Evolutionary conservation across 306 rosid genomes (phyloP).

Genomic region (Vigna nakashimae): DNA sequence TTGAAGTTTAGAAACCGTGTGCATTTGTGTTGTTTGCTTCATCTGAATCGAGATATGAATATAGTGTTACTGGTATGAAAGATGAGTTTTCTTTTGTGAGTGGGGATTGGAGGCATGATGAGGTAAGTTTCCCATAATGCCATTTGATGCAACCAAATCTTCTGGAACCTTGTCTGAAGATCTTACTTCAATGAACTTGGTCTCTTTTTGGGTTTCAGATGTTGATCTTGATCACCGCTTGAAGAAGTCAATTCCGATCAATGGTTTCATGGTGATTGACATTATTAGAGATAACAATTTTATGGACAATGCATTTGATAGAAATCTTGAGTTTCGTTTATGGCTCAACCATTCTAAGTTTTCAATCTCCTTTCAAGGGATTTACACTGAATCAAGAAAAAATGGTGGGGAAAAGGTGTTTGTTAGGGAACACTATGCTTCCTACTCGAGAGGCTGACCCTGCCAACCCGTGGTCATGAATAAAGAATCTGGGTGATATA

Average conservation of each 20-base stretch:
- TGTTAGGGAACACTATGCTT: conserved; percentile 78
- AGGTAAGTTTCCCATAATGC: conserved; percentile 71
- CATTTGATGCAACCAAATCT: conserved; percentile 57
- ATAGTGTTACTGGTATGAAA: conserved; percentile 54
- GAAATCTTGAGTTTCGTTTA: conserved; percentile 58
- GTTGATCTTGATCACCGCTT: conserved; percentile 65
- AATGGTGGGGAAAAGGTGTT: conserved; percentile 91
- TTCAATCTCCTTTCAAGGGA: conserved; percentile 76
- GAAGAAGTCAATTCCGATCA: conserved; percentile 63
- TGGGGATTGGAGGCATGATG: conserved; percentile 88
- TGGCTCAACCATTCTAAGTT: conserved; percentile 67
- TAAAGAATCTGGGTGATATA: conserved; percentile 53
- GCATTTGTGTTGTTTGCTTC: conserved; percentile 67
- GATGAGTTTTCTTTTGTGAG: conserved; percentile 65
- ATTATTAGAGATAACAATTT: conserved; percentile 60
- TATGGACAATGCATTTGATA: conserved; percentile 45
- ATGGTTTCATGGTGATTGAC: conserved; percentile 67
- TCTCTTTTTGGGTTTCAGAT: conserved; percentile 74
- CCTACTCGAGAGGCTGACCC: conserved; percentile 74
- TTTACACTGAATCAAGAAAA: conserved; percentile 80
- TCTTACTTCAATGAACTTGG: conserved; percentile 56
- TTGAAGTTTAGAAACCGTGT: conserved; percentile 78
- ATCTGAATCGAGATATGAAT: conserved; percentile 64
- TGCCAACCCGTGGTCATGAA: conserved; percentile 79
- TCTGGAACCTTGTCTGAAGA: conserved; percentile 30